A percentile compares a stretch with the other conserved stretches of the same genome.
These are phyloP conservation scores for Arthrobotrys pseudoclavata DNA, from an alignment of 2,329 filamentous ascomycete genomes.

Conservation along the genomic window DNA sequence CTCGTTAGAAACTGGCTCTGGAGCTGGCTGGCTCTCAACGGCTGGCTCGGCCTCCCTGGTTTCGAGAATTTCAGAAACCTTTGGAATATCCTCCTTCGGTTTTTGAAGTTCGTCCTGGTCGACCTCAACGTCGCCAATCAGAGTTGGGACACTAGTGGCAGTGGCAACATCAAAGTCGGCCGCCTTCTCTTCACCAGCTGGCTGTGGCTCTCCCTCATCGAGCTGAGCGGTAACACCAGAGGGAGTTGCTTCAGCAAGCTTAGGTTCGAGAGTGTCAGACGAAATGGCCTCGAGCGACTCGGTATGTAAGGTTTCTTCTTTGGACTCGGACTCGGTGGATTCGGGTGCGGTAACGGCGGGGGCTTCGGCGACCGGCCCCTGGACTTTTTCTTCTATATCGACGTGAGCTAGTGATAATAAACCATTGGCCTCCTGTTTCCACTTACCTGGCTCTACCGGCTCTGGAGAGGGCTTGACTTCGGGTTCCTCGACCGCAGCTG, in stretches of 20 bases:
- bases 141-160: constrained; percentile 48
- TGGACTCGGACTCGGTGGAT: constrained; percentile 10
- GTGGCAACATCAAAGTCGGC: constrained; percentile 44
- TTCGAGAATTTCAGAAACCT: constrained; percentile 47
- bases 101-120: constrained; percentile 40
- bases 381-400: constrained; percentile 29
- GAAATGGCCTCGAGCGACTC: background rate
- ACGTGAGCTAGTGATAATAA: constrained; percentile 16
- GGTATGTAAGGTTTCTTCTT: constrained; percentile 9
- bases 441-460: constrained; percentile 44
- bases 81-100: constrained; percentile 51
- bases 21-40: constrained; percentile 9
- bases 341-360: constrained; percentile 12
- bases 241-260: constrained; percentile 20
- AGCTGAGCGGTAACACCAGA: constrained; percentile 25
- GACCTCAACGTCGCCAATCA: constrained; percentile 49
- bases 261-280: constrained; percentile 13
- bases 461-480: constrained; percentile 13
- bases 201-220: background rate
- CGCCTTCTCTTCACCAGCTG: constrained; percentile 25
- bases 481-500: constrained; percentile 22
- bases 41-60: constrained; percentile 10
- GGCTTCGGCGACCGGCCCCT: constrained; percentile 28
- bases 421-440: background rate
- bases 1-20: constrained; percentile 1